A percentile compares a stretch with the other conserved stretches of the same genome.
These are phyloP conservation scores for Tulasnella sp. DNA, from an alignment of 768 basidiomycete genomes.

Conservation along the genomic window DNA sequence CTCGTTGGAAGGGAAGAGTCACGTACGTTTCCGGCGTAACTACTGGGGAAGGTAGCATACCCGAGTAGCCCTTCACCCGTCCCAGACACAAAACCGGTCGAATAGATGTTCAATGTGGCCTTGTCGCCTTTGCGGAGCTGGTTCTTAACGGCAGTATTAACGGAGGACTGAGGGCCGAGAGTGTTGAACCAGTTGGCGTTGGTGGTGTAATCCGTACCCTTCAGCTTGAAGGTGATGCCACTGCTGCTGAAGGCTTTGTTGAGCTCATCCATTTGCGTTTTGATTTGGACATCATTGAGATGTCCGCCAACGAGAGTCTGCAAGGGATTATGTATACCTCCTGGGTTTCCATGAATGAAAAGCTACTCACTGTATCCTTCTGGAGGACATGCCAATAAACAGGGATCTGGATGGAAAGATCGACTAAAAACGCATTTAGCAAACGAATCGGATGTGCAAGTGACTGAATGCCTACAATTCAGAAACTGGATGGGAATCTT, in stretches of 20 bases:
- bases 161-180: conserved; percentile 23
- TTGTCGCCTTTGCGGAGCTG: conserved; percentile 27
- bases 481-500: too few species aligned
- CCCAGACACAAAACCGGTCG: conserved; percentile 18
- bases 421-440: background rate
- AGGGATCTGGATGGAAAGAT: background rate
- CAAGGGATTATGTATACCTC: background rate
- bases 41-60: conserved; percentile 30
- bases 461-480: too few species aligned
- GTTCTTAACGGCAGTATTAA: conserved; percentile 29
- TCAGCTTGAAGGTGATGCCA: conserved; percentile 20
- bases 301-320: background rate
- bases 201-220: conserved; percentile 17
- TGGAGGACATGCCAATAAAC: conserved; percentile 7
- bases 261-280: conserved; percentile 18
- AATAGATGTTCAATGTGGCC: conserved; percentile 30
- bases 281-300: conserved; percentile 18
- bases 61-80: conserved; percentile 27
- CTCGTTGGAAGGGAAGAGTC: background rate
- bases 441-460: background rate
- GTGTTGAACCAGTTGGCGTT: conserved; percentile 24
- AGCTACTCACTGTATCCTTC: background rate
- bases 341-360: background rate
- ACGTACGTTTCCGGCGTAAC: conserved; percentile 7
- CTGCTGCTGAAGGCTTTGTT: conserved; percentile 19